Conservation (phyloP, 2,329 filamentous ascomycete genomes). For the Botrytis tulipae region DNA sequence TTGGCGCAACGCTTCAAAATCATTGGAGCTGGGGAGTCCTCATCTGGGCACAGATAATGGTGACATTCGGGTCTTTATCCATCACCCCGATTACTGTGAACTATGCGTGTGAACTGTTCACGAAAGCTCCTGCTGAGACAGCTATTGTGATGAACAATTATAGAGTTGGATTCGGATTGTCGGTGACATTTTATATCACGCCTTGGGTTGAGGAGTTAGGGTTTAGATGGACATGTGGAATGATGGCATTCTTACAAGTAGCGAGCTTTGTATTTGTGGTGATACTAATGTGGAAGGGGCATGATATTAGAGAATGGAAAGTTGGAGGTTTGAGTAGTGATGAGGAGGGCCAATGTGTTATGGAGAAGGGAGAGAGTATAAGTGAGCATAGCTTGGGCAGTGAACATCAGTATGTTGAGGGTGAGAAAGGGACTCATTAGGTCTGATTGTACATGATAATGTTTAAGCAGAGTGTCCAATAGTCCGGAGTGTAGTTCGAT, state of each 20-base stretch:
- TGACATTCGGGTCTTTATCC: conserved; percentile 38
- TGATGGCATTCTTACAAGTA: conserved; percentile 42
- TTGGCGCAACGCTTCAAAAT: conserved; percentile 43
- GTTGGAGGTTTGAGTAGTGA: conserved; percentile 26
- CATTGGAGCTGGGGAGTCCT: conserved; percentile 44
- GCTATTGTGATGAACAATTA: conserved; percentile 39
- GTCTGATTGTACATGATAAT: background rate
- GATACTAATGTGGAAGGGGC: conserved; percentile 37
- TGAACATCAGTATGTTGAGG: background rate
- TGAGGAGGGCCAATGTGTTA: conserved; percentile 35
- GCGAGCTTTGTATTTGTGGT: conserved; percentile 34
- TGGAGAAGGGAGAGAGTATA: conserved; percentile 15
- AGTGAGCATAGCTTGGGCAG: background rate
- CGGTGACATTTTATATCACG: conserved; percentile 43
- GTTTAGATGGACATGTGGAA: conserved; percentile 44
- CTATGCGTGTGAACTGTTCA: conserved; percentile 40
- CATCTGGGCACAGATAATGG: conserved; percentile 43
- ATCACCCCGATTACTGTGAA: conserved; percentile 23
- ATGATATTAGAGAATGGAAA: conserved; percentile 27
- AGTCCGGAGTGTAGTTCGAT: too few species aligned
- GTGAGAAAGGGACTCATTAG: background rate
- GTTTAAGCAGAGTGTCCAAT: background rate
- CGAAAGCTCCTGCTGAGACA: conserved; percentile 41
- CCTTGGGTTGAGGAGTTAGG: conserved; percentile 41
- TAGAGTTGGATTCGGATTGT: conserved; percentile 42